Evolutionary conservation across 495 filamentous ascomycete genomes (phyloP), one percentile per base, ranked within the genome.

Genomic region (Aspergillus funiculosus): DNA sequence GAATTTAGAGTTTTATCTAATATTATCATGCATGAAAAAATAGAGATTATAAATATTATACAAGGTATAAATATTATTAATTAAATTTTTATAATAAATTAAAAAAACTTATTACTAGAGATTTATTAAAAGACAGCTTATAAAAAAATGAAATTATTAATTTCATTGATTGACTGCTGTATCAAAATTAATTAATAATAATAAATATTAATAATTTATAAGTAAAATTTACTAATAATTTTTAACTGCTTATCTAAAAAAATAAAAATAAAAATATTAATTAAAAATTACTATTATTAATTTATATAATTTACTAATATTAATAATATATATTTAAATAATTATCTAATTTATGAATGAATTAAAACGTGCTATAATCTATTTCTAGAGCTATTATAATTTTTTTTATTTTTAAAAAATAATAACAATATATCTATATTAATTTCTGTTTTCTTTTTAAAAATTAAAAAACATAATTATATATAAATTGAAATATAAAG

Each of bases 131-230:
- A n/a, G n/a, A n/a, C n/a, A n/a, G n/a, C n/a, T n/a, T 40, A 11
- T 10, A 32, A 31, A 29, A 44, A 32, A 8, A 44, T 22, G 22
- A 11, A 14, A 11, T 44, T 32, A 44, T 44, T 11, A 28, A 32
- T 11, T 44, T 14, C n/a, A 10, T 22, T 26, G 17, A 32, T 17
- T 32, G 24, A 8, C 14, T 40, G 13, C 14, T 11, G 28, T 32
- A 19, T 19, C 10, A 30, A 30, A 13, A 30, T 30, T 11, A 13
- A 30, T 13, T 30, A 11, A 13, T 30, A 26, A 13, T 27, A 9
- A 13, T 24, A 26, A 13, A 40, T 43, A 43, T 26, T 26, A 6
- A 15, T 2, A 6, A 15, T 43, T 26, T 43, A 29, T 14, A 5
- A 43, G 28, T 26, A 10, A 26, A 10, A 26, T 26, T 5, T 10